A percentile compares a stretch with the other conserved stretches of the same genome.
Conservation (phyloP, 1,139 yeast species). For the Yamadazyma atlantica region DNA sequence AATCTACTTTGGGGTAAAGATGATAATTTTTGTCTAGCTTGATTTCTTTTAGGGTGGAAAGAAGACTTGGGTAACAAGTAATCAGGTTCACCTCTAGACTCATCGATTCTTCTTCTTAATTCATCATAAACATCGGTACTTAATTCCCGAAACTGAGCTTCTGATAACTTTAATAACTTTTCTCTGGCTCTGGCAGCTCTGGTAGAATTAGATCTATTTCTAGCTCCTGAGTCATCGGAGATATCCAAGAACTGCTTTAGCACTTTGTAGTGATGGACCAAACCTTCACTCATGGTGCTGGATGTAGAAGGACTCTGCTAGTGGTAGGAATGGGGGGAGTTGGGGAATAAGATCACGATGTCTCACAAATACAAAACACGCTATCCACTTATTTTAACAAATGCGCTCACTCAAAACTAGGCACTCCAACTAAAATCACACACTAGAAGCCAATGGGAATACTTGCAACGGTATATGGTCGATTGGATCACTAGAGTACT, state of each 20-base stretch:
- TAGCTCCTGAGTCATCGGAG: slow-evolving; percentile 47
- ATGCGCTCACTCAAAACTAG: too few species aligned
- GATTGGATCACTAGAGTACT: too few species aligned
- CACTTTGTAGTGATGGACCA: slow-evolving; percentile 48
- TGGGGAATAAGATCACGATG: too few species aligned
- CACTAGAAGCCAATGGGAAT: too few species aligned
- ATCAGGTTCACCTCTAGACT: slow-evolving; percentile 55
- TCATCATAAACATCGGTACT: slow-evolving; percentile 95
- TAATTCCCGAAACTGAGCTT: slow-evolving; percentile 85
- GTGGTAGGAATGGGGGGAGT: too few species aligned
- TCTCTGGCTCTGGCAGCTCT: slow-evolving; percentile 80
- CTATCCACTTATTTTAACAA: too few species aligned
- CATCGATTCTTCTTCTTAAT: slow-evolving; percentile 68
- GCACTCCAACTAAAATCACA: too few species aligned
- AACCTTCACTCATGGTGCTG: slow-evolving; percentile 32
- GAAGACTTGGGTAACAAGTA: slow-evolving; percentile 66
- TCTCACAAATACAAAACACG: not conserved
- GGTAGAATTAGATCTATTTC: slow-evolving; percentile 47
- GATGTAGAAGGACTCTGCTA: too few species aligned
- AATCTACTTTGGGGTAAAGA: slow-evolving; percentile 80
- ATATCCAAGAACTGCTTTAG: slow-evolving; percentile 53
- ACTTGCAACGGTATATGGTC: too few species aligned
- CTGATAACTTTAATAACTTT: slow-evolving; percentile 73
- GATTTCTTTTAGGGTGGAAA: slow-evolving; percentile 92
- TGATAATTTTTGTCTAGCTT: slow-evolving; percentile 90